phyloP scores from a whole-genome alignment of 495 filamentous ascomycete species.

The Penicillium coffeae region DNA sequence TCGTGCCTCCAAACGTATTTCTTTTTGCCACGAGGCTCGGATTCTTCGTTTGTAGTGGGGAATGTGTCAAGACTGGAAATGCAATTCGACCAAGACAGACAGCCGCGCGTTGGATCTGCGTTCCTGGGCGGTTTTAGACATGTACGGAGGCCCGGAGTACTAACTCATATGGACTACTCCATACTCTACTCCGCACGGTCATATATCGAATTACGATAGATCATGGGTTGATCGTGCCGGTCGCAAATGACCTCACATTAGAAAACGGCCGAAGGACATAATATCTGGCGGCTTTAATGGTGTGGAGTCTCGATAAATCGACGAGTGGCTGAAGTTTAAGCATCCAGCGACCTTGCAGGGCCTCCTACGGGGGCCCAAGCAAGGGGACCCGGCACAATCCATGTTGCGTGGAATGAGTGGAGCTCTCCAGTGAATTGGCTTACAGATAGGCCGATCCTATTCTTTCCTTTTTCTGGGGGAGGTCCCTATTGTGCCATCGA shows the following conservation, averaged over 20 bases:
- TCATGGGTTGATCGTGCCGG: conserved; percentile 1
- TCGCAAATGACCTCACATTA: conserved; percentile 3
- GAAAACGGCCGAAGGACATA: conserved; percentile 27
- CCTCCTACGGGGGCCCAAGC: conserved; percentile 14
- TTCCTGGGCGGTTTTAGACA: conserved; percentile 7
- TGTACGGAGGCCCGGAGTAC: too few species aligned
- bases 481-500: too few species aligned
- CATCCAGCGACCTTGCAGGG: conserved; percentile 13
- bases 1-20: background rate
- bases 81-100: background rate
- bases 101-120: conserved; percentile 6
- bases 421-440: background rate
- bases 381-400: conserved; percentile 17
- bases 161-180: too few species aligned
- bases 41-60: conserved; percentile 2
- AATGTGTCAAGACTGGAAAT: background rate
- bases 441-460: background rate
- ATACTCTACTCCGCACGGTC: too few species aligned
- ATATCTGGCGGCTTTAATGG: background rate
- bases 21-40: conserved; percentile 9
- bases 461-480: too few species aligned
- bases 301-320: conserved; percentile 3
- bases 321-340: conserved; percentile 13
- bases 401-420: background rate
- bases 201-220: conserved; percentile 1